A percentile compares a stretch with the other conserved stretches of the same genome.
Evolutionary conservation across 257 asterid genomes (phyloP).

Genomic region (Rhazya stricta): DNA sequence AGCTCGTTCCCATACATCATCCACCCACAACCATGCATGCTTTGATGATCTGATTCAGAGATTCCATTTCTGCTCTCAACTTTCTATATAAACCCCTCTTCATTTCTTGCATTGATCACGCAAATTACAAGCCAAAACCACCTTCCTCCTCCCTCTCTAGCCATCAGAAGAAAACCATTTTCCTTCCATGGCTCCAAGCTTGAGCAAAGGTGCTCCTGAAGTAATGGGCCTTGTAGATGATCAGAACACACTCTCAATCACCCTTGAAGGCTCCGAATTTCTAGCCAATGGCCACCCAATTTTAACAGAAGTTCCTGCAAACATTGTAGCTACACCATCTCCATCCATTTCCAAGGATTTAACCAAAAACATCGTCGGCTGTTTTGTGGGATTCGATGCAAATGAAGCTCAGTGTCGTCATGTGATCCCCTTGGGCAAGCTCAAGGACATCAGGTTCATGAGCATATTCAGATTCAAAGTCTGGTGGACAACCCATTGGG

Average conservation of each 20-base stretch:
- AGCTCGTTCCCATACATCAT: background rate
- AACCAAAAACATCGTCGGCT: slow-evolving; percentile 7
- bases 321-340: slow-evolving; percentile 18
- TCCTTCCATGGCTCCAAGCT: slow-evolving; percentile 27
- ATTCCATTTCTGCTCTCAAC: background rate
- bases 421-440: slow-evolving; percentile 29
- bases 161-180: background rate
- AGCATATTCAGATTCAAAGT: slow-evolving; percentile 34
- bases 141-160: background rate
- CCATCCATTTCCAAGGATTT: slow-evolving; percentile 16
- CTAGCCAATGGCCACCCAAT: slow-evolving; percentile 27
- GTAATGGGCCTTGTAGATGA: slow-evolving; percentile 9
- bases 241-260: slow-evolving; percentile 16
- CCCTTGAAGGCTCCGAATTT: slow-evolving; percentile 20
- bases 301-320: slow-evolving; percentile 1
- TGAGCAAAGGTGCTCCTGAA: slow-evolving; percentile 19
- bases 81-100: slow-evolving; percentile 17
- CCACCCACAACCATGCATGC: background rate
- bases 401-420: slow-evolving; percentile 18
- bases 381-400: slow-evolving; percentile 26
- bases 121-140: background rate
- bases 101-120: background rate
- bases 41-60: background rate
- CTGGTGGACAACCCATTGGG: slow-evolving; percentile 37
- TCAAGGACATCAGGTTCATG: slow-evolving; percentile 24